Percentiles rank a stretch among this genome's conserved stretches.
Evolutionary conservation across 2,329 filamentous ascomycete genomes (phyloP).

Genomic region (Ophiognomonia clavigignenti-juglandacearum): DNA sequence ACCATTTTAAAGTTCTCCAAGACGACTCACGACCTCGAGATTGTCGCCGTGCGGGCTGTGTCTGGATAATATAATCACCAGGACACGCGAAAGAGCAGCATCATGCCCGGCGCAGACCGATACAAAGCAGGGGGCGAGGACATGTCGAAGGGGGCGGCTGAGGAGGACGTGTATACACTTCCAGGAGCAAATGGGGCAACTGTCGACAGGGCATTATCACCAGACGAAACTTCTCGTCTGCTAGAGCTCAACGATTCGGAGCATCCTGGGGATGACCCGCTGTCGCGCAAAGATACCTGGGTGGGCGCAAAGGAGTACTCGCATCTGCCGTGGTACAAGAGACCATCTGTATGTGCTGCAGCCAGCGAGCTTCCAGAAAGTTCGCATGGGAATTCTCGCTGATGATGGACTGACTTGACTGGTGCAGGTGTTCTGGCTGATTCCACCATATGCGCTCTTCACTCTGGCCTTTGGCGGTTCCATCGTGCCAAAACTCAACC

Average conservation of each 20-base stretch:
- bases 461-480: constrained; percentile 83
- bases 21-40: too few relatives aligned
- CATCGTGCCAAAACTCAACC: constrained; percentile 79
- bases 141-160: not conserved
- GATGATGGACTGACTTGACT: constrained; percentile 26
- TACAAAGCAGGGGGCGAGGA: not conserved
- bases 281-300: constrained; percentile 33
- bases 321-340: constrained; percentile 56
- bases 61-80: too few relatives aligned
- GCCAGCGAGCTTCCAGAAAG: constrained; percentile 37
- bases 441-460: constrained; percentile 75
- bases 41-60: too few relatives aligned
- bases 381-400: not conserved
- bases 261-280: constrained; percentile 8
- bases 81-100: too few relatives aligned
- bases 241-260: constrained; percentile 24
- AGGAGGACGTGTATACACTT: constrained; percentile 7
- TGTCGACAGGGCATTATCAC: not conserved
- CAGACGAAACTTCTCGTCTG: constrained; percentile 33
- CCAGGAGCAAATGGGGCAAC: constrained; percentile 4
- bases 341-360: constrained; percentile 54
- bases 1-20: too few relatives aligned
- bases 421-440: constrained; percentile 72
- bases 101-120: too few relatives aligned
- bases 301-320: constrained; percentile 53